Percentiles rank a stretch among this genome's conserved stretches.
Conservation (phyloP, 805 yeast species). For the Schizosaccharomyces japonicus region DNA sequence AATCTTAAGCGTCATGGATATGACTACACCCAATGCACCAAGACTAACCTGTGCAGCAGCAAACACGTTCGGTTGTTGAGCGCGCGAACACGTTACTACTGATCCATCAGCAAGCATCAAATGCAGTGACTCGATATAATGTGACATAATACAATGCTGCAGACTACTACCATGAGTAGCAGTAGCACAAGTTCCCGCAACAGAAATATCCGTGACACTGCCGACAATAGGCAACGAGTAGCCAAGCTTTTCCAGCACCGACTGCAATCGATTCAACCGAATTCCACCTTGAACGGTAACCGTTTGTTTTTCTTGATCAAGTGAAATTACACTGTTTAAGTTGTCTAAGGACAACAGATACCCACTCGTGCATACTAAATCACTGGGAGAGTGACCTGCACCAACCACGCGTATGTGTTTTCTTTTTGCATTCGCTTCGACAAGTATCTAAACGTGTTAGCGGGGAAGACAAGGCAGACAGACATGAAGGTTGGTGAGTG, state of each 20-base stretch:
- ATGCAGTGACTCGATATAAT: constrained; percentile 60
- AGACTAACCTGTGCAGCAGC: constrained; percentile 63
- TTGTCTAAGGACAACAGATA: constrained; percentile 77
- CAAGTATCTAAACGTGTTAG: constrained; percentile 24
- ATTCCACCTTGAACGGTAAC: constrained; percentile 89
- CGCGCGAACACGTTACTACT: constrained; percentile 38
- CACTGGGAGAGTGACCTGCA: constrained; percentile 87
- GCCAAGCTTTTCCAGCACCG: constrained; percentile 33
- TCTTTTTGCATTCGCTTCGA: constrained; percentile 31
- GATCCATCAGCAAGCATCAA: constrained; percentile 59
- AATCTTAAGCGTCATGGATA: constrained; percentile 59
- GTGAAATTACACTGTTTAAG: constrained; percentile 30
- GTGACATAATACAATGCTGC: constrained; percentile 71
- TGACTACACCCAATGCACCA: constrained; percentile 80
- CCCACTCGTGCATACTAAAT: constrained; percentile 61
- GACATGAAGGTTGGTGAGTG: neutral
- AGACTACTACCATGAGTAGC: constrained; percentile 95
- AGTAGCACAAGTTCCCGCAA: constrained; percentile 88
- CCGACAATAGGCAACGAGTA: constrained; percentile 80
- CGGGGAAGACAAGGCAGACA: neutral
- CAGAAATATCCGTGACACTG: constrained; percentile 75
- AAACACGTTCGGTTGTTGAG: constrained; percentile 41
- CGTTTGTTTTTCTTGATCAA: constrained; percentile 41
- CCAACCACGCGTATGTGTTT: constrained; percentile 46
- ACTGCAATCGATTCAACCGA: constrained; percentile 51